Conservation (phyloP, 345 rosid genomes). For the Salix brachista region DNA sequence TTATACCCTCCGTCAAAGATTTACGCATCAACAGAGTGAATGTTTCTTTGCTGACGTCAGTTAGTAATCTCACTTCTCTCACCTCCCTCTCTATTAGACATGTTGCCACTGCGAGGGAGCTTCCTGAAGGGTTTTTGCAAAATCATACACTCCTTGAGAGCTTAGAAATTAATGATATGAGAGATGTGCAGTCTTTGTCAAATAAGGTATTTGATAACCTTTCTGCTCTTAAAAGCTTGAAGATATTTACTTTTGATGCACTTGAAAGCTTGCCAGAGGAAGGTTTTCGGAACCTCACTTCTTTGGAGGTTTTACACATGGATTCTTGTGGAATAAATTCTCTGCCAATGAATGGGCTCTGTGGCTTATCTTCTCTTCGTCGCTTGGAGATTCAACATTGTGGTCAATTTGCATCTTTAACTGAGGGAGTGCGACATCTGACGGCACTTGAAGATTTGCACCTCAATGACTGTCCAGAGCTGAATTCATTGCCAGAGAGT, state of each 20-base stretch:
- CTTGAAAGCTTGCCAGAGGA: constrained; percentile 9
- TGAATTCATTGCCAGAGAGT: too few species aligned
- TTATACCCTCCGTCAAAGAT: not conserved
- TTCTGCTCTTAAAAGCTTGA: not conserved
- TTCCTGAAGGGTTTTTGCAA: constrained; percentile 4
- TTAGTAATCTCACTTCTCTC: not conserved
- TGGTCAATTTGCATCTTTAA: too few species aligned
- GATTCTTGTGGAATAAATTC: too few species aligned
- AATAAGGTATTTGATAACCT: constrained; percentile 1
- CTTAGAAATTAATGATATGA: not conserved
- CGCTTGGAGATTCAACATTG: too few species aligned
- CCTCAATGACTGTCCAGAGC: too few species aligned
- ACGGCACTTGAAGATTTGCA: too few species aligned
- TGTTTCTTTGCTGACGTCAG: not conserved
- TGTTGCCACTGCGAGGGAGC: not conserved
- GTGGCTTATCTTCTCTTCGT: too few species aligned
- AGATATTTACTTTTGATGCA: accelerated
- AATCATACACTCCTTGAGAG: not conserved
- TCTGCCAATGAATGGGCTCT: too few species aligned
- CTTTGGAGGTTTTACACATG: not conserved
- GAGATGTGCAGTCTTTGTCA: constrained; percentile 1
- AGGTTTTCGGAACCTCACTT: not conserved
- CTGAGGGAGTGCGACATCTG: too few species aligned
- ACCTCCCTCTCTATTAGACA: not conserved
- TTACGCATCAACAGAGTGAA: not conserved